phyloP scores from a whole-genome alignment of 768 basidiomycete genomes.

The Sutorius australiensis region DNA sequence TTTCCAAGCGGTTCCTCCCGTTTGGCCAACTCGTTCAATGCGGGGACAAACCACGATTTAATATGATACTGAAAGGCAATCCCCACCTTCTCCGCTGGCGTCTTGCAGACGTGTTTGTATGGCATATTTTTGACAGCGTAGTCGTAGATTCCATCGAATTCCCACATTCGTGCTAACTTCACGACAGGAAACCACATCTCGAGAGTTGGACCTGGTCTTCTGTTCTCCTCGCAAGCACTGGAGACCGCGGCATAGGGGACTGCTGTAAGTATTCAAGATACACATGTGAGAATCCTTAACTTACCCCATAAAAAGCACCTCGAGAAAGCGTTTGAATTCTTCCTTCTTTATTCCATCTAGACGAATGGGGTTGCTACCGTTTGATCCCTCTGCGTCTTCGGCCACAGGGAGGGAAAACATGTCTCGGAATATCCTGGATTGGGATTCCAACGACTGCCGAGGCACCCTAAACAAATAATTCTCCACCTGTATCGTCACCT shows the following conservation, averaged over 20 bases:
- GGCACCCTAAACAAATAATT: slow-evolving; percentile 27
- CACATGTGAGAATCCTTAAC: background rate
- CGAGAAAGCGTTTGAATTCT: slow-evolving; percentile 27
- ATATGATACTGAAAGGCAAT: slow-evolving; percentile 33
- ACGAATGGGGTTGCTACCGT: slow-evolving; percentile 22
- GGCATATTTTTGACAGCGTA: slow-evolving; percentile 30
- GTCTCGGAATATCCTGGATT: slow-evolving; percentile 24
- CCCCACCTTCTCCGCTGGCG: slow-evolving; percentile 22
- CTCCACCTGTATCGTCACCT: slow-evolving; percentile 21
- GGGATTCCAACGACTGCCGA: slow-evolving; percentile 17
- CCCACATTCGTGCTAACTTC: slow-evolving; percentile 40
- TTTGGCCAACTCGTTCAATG: slow-evolving; percentile 15
- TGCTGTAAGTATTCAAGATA: background rate
- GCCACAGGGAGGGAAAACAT: slow-evolving; percentile 23
- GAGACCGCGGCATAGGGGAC: background rate
- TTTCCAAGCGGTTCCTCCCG: slow-evolving; percentile 17
- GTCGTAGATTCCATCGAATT: slow-evolving; percentile 29
- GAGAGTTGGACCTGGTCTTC: background rate
- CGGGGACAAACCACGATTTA: slow-evolving; percentile 29
- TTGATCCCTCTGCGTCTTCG: slow-evolving; percentile 15
- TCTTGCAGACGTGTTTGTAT: slow-evolving; percentile 3
- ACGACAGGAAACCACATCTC: slow-evolving; percentile 38
- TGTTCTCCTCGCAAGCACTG: background rate
- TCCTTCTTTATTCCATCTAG: slow-evolving; percentile 19
- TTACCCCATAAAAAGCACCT: slow-evolving; percentile 20